phyloP scores from a whole-genome alignment of 768 basidiomycete species.

The Lactarius vividus region DNA sequence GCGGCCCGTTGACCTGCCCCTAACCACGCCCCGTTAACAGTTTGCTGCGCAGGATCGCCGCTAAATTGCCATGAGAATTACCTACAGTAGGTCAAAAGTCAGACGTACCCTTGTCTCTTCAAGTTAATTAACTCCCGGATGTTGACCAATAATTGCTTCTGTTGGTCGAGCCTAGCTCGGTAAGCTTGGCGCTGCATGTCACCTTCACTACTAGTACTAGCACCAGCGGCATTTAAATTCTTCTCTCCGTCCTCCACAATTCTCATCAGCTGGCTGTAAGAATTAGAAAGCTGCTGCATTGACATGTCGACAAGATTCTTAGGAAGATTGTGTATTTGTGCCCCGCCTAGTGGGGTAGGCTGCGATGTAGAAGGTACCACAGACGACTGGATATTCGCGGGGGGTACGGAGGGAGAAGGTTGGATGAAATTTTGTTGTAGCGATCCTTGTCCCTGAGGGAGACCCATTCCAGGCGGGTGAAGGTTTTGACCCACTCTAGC shows the following conservation, averaged over 20 bases:
- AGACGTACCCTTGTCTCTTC: constrained; percentile 14
- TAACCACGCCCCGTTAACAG: constrained; percentile 6
- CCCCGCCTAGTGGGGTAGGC: background rate
- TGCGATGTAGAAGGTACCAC: constrained; percentile 9
- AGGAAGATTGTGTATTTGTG: background rate
- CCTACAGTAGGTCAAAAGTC: background rate
- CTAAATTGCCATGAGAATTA: constrained; percentile 4
- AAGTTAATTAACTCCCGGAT: constrained; percentile 2
- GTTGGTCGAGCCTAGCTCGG: background rate
- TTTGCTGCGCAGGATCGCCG: constrained; percentile 18
- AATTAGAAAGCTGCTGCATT: background rate
- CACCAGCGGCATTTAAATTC: background rate
- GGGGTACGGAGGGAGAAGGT: constrained; percentile 8
- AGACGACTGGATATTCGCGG: constrained; percentile 7
- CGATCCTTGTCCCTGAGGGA: constrained; percentile 15
- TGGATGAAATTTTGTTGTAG: constrained; percentile 17
- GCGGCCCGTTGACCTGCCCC: constrained; percentile 8
- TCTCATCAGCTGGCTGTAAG: background rate
- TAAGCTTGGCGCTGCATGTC: constrained; percentile 11
- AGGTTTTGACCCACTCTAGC: constrained; percentile 17
- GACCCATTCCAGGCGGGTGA: constrained; percentile 16
- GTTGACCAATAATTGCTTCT: constrained; percentile 4
- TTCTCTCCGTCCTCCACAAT: constrained; percentile 10
- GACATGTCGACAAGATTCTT: background rate
- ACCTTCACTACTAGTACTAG: background rate